Conservation (phyloP, 805 yeast genomes). For the Starmerella scarabaei region DNA sequence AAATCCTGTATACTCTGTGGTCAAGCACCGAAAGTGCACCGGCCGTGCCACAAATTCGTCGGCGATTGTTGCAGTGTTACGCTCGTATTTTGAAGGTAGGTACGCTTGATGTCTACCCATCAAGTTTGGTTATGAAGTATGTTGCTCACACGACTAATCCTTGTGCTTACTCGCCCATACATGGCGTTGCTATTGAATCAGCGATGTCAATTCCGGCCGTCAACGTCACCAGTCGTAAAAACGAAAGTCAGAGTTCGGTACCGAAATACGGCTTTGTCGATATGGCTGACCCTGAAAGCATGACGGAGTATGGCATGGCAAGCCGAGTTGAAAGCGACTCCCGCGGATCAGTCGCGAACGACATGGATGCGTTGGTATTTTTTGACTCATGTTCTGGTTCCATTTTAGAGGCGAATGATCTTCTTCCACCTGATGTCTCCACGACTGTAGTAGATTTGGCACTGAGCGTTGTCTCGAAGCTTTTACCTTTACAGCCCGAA, state of each 20-base stretch:
- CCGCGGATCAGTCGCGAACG: conserved; percentile 1
- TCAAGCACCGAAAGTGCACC: conserved; percentile 18
- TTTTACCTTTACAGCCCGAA: conserved; percentile 57
- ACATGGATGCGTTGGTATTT: conserved; percentile 5
- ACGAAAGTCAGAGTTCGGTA: background rate
- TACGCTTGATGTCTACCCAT: conserved; percentile 20
- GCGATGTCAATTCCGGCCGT: conserved; percentile 5
- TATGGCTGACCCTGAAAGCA: background rate
- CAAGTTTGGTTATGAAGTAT: conserved; percentile 31
- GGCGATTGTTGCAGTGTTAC: conserved; percentile 19
- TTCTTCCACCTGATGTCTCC: conserved; percentile 3
- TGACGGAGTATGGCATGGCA: background rate
- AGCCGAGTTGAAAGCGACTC: background rate
- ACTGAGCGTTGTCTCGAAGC: conserved; percentile 56
- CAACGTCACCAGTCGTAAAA: background rate
- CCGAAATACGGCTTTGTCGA: background rate
- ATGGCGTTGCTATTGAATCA: conserved; percentile 11
- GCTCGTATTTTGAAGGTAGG: conserved; percentile 14
- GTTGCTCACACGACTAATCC: conserved; percentile 21
- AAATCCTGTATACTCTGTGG: conserved; percentile 36
- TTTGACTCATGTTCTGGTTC: background rate
- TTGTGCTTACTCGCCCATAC: conserved; percentile 5
- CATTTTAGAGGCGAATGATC: background rate
- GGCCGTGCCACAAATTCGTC: conserved; percentile 20
- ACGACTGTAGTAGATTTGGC: conserved; percentile 51